Evolutionary conservation across 805 yeast species (phyloP).

Genomic region (Nakazawaea peltata): DNA sequence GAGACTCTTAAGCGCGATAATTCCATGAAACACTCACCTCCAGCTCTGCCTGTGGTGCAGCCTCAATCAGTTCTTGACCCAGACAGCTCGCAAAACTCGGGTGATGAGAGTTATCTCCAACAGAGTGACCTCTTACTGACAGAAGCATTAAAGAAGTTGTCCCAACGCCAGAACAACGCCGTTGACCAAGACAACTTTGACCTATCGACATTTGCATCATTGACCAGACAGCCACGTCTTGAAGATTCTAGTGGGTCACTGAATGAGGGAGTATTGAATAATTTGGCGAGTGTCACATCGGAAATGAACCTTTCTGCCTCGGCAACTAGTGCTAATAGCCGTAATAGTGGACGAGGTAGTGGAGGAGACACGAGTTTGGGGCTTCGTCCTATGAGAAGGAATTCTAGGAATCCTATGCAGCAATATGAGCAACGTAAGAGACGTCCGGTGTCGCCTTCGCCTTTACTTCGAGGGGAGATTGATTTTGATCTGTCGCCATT

Average conservation of each 20-base stretch:
- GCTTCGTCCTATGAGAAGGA: constrained; percentile 27
- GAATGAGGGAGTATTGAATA: constrained; percentile 2
- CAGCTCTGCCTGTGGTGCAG: too few relatives aligned
- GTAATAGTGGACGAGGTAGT: too few relatives aligned
- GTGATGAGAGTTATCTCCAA: constrained; percentile 1
- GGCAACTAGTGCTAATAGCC: too few relatives aligned
- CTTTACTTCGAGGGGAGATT: too few relatives aligned
- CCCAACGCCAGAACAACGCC: constrained; percentile 1
- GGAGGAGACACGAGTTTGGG: too few relatives aligned
- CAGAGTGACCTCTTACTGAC: constrained; percentile 2
- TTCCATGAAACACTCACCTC: too few relatives aligned
- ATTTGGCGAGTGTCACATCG: constrained; percentile 7
- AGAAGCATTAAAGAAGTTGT: constrained; percentile 5
- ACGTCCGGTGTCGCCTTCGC: constrained; percentile 9
- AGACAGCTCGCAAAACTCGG: too few relatives aligned
- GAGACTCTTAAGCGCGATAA: too few relatives aligned
- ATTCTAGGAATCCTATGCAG: constrained; percentile 14
- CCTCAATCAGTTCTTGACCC: too few relatives aligned
- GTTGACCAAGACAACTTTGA: constrained; percentile 7
- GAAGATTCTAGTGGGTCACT: background rate
- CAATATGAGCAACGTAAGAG: constrained; percentile 6
- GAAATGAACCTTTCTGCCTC: too few relatives aligned
- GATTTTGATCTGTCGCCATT: too few relatives aligned
- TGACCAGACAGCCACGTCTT: constrained; percentile 9
- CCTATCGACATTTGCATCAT: constrained; percentile 8